Conservation (phyloP, 805 yeast species). For the Pichia membranifaciens region DNA sequence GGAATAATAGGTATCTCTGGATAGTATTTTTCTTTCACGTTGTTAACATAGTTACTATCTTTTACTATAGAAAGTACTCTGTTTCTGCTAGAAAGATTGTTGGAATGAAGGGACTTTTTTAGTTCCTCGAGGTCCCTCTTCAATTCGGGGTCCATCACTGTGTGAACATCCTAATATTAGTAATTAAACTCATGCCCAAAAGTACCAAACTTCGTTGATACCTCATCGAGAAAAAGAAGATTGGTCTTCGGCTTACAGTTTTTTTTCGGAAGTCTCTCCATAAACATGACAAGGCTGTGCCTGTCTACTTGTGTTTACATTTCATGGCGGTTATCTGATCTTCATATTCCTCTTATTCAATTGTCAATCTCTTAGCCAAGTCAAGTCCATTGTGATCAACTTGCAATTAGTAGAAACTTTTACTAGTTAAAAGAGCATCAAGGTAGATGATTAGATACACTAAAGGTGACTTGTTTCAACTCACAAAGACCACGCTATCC, state of each 20-base stretch:
- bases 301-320: too few species aligned
- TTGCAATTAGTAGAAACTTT: too few species aligned
- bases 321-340: too few species aligned
- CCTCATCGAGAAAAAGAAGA: too few species aligned
- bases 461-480: slow-evolving; percentile 51
- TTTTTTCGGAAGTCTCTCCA: background rate
- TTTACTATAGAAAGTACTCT: slow-evolving; percentile 65
- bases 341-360: too few species aligned
- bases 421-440: too few species aligned
- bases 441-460: slow-evolving; percentile 33
- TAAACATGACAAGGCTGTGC: background rate
- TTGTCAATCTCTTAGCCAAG: too few species aligned
- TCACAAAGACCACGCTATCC: slow-evolving; percentile 18
- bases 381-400: too few species aligned
- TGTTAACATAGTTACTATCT: slow-evolving; percentile 50
- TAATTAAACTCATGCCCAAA: too few species aligned
- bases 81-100: slow-evolving; percentile 24
- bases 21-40: slow-evolving; percentile 32
- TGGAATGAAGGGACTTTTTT: slow-evolving; percentile 9
- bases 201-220: too few species aligned
- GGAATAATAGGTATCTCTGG: slow-evolving; percentile 45
- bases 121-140: slow-evolving; percentile 11
- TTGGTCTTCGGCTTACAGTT: too few species aligned
- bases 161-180: background rate
- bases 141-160: slow-evolving; percentile 18